Evolutionary conservation across 805 yeast species (phyloP), one percentile per base, ranked within the genome.

Genomic region (Candida ulmi): DNA sequence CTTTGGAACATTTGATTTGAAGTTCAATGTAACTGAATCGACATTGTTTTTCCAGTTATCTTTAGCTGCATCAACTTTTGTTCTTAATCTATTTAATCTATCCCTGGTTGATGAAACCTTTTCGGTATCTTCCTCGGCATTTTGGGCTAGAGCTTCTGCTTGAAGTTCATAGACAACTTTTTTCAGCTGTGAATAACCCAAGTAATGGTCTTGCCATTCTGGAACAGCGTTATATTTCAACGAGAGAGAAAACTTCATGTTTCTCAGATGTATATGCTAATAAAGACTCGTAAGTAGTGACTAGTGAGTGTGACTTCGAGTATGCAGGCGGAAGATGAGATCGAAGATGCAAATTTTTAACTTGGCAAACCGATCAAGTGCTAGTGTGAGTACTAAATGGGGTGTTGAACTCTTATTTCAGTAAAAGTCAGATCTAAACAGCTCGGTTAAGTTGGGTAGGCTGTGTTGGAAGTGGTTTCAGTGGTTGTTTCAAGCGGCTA

Each of bases 191-290:
- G 76, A 73, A 54, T 82, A 82, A 54, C 85, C 82, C 43, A 90
- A 68, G 56, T 88, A 88, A 51, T 80, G 78, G 38, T 76, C 79
- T 56, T 82, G 84, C 97, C 97, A 88, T 52, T 83, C 95, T 2
- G 96, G 95, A 40, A 84, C 85, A 28, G 78, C 69, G 41, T 81
- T 81, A 36, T 80, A 82, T 46, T 71, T 74, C 41, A 82, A 64
- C 18, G 83, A 76, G 45, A 78, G 82, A 11, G 80, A 82, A 55
- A 82, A 82, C 62, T 82, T 81, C 90, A 82, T 82, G 18, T 12
- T 28, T 26, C 6, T 13, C 12, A 8, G 13, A 26, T 11, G 11
- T n/a, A n/a, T n/a, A n/a, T n/a, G n/a, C n/a, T n/a, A n/a, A n/a
- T n/a, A n/a, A n/a, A n/a, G n/a, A n/a, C n/a, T n/a, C n/a, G n/a